Percentiles rank a stretch among this genome's conserved stretches.
phyloP scores from a whole-genome alignment of 441 rosid genomes.

The Erysimum pusillum region DNA sequence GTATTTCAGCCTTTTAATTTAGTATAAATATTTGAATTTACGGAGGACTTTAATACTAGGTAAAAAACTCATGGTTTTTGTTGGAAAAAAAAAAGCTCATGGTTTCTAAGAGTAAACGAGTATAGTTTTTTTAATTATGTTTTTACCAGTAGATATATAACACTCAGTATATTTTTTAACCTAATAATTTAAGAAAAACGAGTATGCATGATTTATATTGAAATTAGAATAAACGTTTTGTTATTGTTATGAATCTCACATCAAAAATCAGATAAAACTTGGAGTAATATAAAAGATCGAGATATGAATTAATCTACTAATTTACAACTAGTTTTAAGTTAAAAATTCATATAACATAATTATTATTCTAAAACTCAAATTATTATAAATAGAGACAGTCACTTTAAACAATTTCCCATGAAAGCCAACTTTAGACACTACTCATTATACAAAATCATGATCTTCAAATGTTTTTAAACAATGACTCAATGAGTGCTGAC shows the following conservation, averaged over 20 bases:
- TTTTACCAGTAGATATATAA: neutral
- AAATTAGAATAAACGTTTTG: too few relatives aligned
- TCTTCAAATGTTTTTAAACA: constrained; percentile 7
- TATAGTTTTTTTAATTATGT: neutral
- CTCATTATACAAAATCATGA: constrained; percentile 23
- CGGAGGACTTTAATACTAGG: neutral
- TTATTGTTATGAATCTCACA: too few relatives aligned
- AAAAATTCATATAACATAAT: neutral
- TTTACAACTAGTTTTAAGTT: neutral
- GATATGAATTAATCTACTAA: too few relatives aligned
- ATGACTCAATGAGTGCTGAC: constrained; percentile 35
- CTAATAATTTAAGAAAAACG: too few relatives aligned
- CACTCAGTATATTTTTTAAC: too few relatives aligned
- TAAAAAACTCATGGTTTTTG: neutral
- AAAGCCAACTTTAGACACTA: constrained; percentile 14
- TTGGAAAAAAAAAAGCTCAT: neutral
- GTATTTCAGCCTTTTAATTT: too few relatives aligned
- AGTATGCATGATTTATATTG: too few relatives aligned
- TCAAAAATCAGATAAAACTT: too few relatives aligned
- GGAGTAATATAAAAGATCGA: too few relatives aligned
- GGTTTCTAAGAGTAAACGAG: neutral
- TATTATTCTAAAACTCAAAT: neutral
- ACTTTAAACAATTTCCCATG: neutral
- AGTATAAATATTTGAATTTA: neutral
- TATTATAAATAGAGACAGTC: neutral